These are phyloP conservation scores for Exophiala bonariae DNA, from an alignment of 2,329 filamentous ascomycete genomes.

Conservation along the genomic window DNA sequence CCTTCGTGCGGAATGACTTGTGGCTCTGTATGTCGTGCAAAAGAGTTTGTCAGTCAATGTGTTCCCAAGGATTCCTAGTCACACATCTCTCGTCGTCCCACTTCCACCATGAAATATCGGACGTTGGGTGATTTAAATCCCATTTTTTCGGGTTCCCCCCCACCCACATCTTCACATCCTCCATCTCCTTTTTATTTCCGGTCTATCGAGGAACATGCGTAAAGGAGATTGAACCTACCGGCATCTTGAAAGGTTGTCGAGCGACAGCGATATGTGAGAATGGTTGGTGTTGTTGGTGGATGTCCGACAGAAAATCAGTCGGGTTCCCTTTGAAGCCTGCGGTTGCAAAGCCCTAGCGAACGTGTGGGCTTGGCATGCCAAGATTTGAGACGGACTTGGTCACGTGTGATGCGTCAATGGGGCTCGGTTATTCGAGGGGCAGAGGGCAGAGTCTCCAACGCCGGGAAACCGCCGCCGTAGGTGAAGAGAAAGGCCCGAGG, in stretches of 20 bases:
- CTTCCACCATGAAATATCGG: background rate
- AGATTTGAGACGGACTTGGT: too few relatives aligned
- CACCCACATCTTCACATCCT: background rate
- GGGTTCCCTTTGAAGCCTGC: background rate
- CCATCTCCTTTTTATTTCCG: background rate
- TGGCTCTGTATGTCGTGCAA: slow-evolving; percentile 49
- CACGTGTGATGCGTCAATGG: too few relatives aligned
- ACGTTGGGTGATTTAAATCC: background rate
- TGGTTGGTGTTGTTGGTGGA: slow-evolving; percentile 3
- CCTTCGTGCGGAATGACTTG: slow-evolving; percentile 99
- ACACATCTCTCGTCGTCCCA: background rate
- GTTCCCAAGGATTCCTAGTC: background rate
- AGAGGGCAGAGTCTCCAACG: too few relatives aligned
- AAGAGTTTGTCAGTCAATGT: background rate
- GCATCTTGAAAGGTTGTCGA: slow-evolving; percentile 52
- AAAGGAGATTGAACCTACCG: slow-evolving; percentile 42
- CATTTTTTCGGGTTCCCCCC: background rate
- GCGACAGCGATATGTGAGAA: slow-evolving; percentile 20
- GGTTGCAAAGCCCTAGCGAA: background rate
- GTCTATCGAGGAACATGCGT: background rate
- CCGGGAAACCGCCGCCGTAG: too few relatives aligned
- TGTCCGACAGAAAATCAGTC: background rate
- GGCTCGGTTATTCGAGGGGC: too few relatives aligned
- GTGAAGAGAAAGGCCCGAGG: too few relatives aligned
- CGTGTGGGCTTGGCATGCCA: slow-evolving; percentile 3